Base-by-base conservation (phyloP, 108 stramenopile species). In the Pseudonitzschia pungens region DNA sequence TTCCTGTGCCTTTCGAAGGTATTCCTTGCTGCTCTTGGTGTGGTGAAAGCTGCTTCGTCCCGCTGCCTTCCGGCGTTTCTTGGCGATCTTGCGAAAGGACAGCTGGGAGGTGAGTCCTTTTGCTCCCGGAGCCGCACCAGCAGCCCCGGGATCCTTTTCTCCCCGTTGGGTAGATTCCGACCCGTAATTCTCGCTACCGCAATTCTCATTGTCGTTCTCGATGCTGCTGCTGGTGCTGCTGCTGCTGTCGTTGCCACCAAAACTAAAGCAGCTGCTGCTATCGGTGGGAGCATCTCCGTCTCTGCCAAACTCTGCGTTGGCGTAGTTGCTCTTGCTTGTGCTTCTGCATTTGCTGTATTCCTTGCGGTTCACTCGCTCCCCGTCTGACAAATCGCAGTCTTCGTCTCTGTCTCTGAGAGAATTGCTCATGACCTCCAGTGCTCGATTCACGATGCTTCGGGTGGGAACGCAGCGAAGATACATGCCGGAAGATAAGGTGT, bases 11-110 rank as follows among this genome's bases (percentile, higher is more conserved):
- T 76, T 76, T 33, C 69, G 36, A 16, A 76, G 68, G 31, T 59
- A 76, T 68, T 76, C 75, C 48, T 76, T 76, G 51, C 67, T 69
- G 42, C 69, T 70, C 59, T 76, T 76, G n/a, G 69, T 76, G 50
- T 69, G 69, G 15, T 76, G 67, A 42, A 76, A 52, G 42, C 68
- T 68, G 48, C 58, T 68, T 51, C 36, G 32, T 11, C 69, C 75
- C 18, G 26, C 31, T 10, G 31, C 53, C 29, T 70, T 70, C 43
- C 67, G 68, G 10, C 75, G 53, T 40, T 68, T 69, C 67, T 76
- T 76, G 29, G 75, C 66, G 12, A 76, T 66, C 51, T 76, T 76
- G 24, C 66, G 42, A 21, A 67, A 67, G 6, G 66, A 67, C 12
- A 21, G 43, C 50, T 44, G 44, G 14, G 66, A 11, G 7, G 21